Evolutionary conservation across 2,329 filamentous ascomycete species (phyloP), one percentile per base, ranked within the genome.

Genomic region (Amphichorda felina): DNA sequence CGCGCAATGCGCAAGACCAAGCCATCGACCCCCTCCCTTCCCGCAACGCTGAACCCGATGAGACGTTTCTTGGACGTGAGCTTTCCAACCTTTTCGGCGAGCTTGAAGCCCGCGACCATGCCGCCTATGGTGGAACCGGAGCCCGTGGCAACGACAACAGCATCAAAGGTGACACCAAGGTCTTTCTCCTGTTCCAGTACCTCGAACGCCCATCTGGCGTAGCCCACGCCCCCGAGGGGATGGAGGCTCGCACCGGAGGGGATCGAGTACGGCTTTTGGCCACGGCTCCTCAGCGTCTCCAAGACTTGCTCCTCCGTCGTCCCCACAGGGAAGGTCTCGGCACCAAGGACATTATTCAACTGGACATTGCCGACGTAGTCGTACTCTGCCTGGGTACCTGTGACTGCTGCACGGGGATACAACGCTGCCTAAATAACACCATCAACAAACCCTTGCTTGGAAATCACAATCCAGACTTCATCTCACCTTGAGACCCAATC

Each of bases 41-140:
- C 28, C 30, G 34, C 9, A 17, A 41, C 35, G 17, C 32, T 40
- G 28, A 37, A 37, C 5, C 40, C 40, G 18, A 41, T 4, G 16
- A 41, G 15, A 8, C 40, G 34, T 7, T 38, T 37, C 10, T 5
- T 11, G 10, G 26, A 10, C 11, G 16, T 16, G 4, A 29, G 6
- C 4, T 14, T 16, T 10, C 59, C 53, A 43, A 43, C 33, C 36
- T 50, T 50, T 50, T 74, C 61, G 4, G 65, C 52, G n/a, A 76
- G 53, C 55, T 76, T 77, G 49, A 79, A 79, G 0, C 77, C 77
- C 0, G 75, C 75, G 10, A 81, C 61, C 61, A 82, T 75, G 4
- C 77, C 77, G 2, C 71, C 76, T 49, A 79, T 64, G 1, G 76
- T 80, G 8, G 65, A 71, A 4, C 77, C 77, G 1, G 75, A 80